Evolutionary conservation across 148 eudicot genomes (phyloP).

Genomic region (Spergularia marina): DNA sequence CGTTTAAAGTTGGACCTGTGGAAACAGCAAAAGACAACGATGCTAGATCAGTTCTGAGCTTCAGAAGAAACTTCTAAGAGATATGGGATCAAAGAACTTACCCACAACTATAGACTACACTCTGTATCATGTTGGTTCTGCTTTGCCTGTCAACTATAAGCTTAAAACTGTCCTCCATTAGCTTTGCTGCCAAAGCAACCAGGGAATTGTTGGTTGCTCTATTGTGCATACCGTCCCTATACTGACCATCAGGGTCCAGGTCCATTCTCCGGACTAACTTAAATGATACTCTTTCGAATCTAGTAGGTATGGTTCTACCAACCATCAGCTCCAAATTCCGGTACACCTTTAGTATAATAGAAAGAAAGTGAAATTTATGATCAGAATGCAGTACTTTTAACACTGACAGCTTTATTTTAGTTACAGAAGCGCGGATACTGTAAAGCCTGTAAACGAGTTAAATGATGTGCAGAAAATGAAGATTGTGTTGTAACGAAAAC

Average conservation of each 20-base stretch:
- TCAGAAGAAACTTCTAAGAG: background rate
- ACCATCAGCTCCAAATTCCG: slow-evolving; percentile 27
- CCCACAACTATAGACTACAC: slow-evolving; percentile 50
- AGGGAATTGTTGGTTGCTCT: slow-evolving; percentile 36
- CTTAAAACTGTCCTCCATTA: slow-evolving; percentile 49
- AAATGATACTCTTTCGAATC: slow-evolving; percentile 32
- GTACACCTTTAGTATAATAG: slow-evolving; percentile 35
- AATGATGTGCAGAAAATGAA: background rate
- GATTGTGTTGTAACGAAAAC: background rate
- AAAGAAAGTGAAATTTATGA: background rate
- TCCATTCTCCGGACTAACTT: slow-evolving; percentile 42
- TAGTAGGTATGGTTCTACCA: slow-evolving; percentile 25
- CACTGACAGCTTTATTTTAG: background rate
- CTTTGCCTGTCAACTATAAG: slow-evolving; percentile 41
- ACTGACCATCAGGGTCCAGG: background rate
- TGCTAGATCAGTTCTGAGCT: background rate
- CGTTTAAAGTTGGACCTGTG: slow-evolving; percentile 49
- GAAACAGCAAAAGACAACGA: slow-evolving; percentile 3
- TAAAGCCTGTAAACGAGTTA: background rate
- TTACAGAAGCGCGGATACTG: background rate
- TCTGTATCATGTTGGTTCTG: slow-evolving; percentile 30
- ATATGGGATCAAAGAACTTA: slow-evolving; percentile 15
- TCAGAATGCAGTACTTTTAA: background rate
- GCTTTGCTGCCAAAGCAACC: slow-evolving; percentile 40
- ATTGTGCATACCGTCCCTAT: slow-evolving; percentile 9